Conservation (phyloP, 371 early-diverging fungal genomes). For the Rhizopus delemar region DNA sequence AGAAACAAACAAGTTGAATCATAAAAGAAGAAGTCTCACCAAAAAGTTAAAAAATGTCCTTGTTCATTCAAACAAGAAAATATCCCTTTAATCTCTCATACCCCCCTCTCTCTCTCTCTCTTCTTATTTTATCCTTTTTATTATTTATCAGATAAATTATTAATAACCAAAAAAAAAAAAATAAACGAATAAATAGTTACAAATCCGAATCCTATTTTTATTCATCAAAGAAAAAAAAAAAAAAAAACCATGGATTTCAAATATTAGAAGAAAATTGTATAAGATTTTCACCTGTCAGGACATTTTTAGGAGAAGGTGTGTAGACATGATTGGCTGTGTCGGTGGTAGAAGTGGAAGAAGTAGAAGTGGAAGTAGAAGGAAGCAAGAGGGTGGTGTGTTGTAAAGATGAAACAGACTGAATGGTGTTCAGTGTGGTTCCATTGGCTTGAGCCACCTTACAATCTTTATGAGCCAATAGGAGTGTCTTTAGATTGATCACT, state of each 20-base stretch:
- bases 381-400: not conserved
- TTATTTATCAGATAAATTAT: conserved; percentile 2
- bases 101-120: not conserved
- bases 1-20: conserved; percentile 29
- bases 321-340: not conserved
- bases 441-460: conserved; percentile 73
- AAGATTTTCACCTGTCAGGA: too few species aligned
- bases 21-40: conserved; percentile 24
- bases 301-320: too few species aligned
- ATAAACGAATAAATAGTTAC: too few species aligned
- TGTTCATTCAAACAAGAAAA: conserved; percentile 11
- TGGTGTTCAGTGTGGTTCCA: conserved; percentile 31
- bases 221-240: not conserved
- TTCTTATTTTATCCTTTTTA: not conserved
- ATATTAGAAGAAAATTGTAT: too few species aligned
- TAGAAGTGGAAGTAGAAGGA: not conserved
- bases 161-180: not conserved
- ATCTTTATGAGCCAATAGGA: conserved; percentile 75
- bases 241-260: too few species aligned
- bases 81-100: conserved; percentile 9
- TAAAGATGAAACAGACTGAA: conserved; percentile 8
- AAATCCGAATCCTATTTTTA: not conserved
- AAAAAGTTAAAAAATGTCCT: conserved; percentile 23
- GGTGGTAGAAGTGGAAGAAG: not conserved
- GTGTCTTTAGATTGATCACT: conserved; percentile 71